Evolutionary conservation across 164 flowering plant genomes (phyloP).

Genomic region (Magnolia sinica): DNA sequence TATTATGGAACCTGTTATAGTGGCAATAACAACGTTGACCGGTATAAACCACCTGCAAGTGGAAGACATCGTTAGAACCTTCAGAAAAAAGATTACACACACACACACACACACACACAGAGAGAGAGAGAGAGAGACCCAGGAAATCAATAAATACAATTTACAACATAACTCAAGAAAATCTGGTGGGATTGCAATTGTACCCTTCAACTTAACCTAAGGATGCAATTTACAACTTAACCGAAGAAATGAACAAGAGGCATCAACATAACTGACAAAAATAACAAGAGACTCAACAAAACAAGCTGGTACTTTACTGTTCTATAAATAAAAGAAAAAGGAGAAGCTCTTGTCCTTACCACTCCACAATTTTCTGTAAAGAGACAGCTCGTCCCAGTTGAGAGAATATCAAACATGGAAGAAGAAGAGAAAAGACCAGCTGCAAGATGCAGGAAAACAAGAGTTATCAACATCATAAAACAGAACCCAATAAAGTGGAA

Average conservation of each 20-base stretch:
- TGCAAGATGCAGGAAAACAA: slow-evolving; percentile 29
- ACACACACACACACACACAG: no score
- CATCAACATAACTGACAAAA: not conserved
- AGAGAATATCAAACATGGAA: slow-evolving; percentile 92
- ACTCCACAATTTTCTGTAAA: slow-evolving; percentile 70
- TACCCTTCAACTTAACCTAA: no score
- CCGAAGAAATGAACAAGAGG: not conserved
- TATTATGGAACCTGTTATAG: slow-evolving; percentile 79
- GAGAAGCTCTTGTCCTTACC: slow-evolving; percentile 42
- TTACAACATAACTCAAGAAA: no score
- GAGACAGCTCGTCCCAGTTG: slow-evolving; percentile 91
- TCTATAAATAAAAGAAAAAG: not conserved
- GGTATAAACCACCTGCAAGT: slow-evolving; percentile 97
- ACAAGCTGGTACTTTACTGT: not conserved
- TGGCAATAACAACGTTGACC: slow-evolving; percentile 63
- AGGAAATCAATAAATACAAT: no score
- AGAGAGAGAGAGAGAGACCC: no score
- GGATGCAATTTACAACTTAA: not conserved
- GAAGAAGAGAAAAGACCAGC: slow-evolving; percentile 93
- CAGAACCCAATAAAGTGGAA: not conserved
- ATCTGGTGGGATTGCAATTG: no score
- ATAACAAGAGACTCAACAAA: not conserved
- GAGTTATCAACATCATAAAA: not conserved
- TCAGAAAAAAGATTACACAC: not conserved
- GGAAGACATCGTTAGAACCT: not conserved